A percentile compares a stretch with the other conserved stretches of the same genome.
Conservation (phyloP, 2,329 filamentous ascomycete species). For the Periconia digitata region DNA sequence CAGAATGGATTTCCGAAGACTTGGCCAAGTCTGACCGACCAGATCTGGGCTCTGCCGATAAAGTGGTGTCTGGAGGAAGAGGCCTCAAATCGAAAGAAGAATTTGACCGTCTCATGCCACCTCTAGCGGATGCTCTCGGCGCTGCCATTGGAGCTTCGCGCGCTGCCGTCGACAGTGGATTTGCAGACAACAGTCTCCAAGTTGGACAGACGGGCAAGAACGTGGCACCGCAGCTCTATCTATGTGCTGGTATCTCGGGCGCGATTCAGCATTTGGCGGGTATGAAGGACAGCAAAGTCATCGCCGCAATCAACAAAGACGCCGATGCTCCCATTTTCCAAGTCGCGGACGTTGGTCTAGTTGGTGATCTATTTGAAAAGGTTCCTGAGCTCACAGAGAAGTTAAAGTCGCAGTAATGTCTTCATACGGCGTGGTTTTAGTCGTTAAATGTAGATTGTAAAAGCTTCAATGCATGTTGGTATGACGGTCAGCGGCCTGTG, state of each 20-base stretch:
- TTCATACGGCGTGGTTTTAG: neutral
- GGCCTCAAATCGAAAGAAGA: constrained; percentile 98
- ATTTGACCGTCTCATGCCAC: constrained; percentile 89
- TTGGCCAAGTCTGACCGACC: constrained; percentile 91
- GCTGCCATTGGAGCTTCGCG: constrained; percentile 95
- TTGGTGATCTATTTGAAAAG: constrained; percentile 93
- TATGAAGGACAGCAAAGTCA: constrained; percentile 99
- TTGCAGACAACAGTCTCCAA: constrained; percentile 97
- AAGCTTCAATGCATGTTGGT: constrained; percentile 16
- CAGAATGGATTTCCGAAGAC: constrained; percentile 93
- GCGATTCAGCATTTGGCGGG: constrained; percentile 97
- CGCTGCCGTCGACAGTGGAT: constrained; percentile 94
- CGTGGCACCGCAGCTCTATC: constrained; percentile 91
- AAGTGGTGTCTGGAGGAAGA: constrained; percentile 89
- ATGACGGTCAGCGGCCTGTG: neutral
- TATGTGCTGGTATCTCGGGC: constrained; percentile 93
- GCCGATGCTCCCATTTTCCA: constrained; percentile 97
- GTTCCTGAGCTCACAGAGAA: constrained; percentile 96
- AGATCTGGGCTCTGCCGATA: constrained; percentile 84
- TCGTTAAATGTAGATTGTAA: constrained; percentile 16
- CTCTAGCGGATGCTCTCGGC: constrained; percentile 86
- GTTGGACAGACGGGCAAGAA: constrained; percentile 99
- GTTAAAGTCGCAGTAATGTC: constrained; percentile 60
- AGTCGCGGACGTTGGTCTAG: constrained; percentile 91
- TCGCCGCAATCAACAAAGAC: constrained; percentile 98